Base-by-base conservation (phyloP, 805 yeast genomes). In the Ogataea glucozyma region DNA sequence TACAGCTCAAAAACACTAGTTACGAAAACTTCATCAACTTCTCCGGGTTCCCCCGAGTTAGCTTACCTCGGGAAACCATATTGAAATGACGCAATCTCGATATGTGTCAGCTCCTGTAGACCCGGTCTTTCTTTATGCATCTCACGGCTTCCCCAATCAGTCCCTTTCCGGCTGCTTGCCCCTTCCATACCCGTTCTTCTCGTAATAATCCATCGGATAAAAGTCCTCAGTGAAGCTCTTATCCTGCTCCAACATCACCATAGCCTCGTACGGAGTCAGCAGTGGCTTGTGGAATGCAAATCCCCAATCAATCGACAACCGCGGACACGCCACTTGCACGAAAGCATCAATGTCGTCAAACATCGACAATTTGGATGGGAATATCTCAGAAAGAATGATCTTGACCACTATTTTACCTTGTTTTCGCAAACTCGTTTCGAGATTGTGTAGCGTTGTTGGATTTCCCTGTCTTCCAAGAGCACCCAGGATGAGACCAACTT, bases 261-360 rank as follows among this genome's bases (percentile, higher is more conserved):
- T 88, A 0, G 97, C 88, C 60, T 93, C 99, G 61, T 93, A 93
- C 0, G 99, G 99, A 0, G 99, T 91, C 44, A 93, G 66, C 31
- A 93, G 67, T 0, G 99, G 99, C 58, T 85, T 86, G 46, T 81
- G 81, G 59, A 93, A 93, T 0, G 99, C 99, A 62, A 93, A 93
- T 0, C 99, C 99, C 99, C 99, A 93, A 63, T 93, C 99, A 31
- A 93, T 91, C 2, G 96, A 88, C 34, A 93, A 69, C 56, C 99
- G 73, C 0, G 99, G 99, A 61, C 99, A 93, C 0, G 99, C 99
- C 3, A 93, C 96, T 65, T 93, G 99, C 11, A 93, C 86, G 73
- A 93, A 93, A 2, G 90, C 95, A 64, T 93, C 99, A 13, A 91
- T 79, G 56, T 88, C 93, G 55, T 88, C 90, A 65, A 93, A 93